A percentile compares a stretch with the other conserved stretches of the same genome.
These are phyloP conservation scores for Lyophyllum atratum DNA, from an alignment of 768 basidiomycete genomes.

Conservation along the genomic window DNA sequence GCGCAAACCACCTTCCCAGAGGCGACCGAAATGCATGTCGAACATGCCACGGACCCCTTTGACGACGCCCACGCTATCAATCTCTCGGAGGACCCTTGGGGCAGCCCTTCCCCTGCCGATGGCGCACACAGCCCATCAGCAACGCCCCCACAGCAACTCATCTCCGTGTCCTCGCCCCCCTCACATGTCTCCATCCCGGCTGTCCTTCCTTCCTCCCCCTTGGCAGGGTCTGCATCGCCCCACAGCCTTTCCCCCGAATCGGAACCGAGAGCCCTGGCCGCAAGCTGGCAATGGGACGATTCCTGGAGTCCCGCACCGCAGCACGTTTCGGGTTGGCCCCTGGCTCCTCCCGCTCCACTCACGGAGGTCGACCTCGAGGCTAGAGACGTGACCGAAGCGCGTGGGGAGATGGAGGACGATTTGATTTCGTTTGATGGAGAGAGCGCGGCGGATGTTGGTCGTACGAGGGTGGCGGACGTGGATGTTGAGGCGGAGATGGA, in stretches of 20 bases:
- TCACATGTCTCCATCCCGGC: background rate
- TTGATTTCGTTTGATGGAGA: constrained; percentile 7
- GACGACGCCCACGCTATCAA: constrained; percentile 10
- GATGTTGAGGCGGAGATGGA: constrained; percentile 7
- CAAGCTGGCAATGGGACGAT: constrained; percentile 14
- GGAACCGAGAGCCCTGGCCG: background rate
- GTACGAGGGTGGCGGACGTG: background rate
- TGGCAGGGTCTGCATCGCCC: background rate
- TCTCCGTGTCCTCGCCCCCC: background rate
- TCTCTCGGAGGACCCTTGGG: background rate
- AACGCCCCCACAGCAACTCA: background rate
- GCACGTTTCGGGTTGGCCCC: background rate
- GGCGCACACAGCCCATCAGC: background rate
- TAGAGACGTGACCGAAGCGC: background rate
- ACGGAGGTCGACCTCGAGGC: background rate
- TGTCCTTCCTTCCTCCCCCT: background rate
- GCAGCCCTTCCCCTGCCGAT: background rate
- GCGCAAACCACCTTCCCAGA: background rate
- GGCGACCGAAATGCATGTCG: background rate
- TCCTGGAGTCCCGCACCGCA: constrained; percentile 10
- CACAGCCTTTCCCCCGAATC: background rate
- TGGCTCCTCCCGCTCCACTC: background rate
- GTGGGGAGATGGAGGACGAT: constrained; percentile 1
- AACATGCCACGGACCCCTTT: constrained; percentile 10
- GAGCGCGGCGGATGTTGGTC: background rate